These are phyloP conservation scores for Fusarium beomiforme DNA, from an alignment of 2,329 filamentous ascomycete species.

Conservation along the genomic window DNA sequence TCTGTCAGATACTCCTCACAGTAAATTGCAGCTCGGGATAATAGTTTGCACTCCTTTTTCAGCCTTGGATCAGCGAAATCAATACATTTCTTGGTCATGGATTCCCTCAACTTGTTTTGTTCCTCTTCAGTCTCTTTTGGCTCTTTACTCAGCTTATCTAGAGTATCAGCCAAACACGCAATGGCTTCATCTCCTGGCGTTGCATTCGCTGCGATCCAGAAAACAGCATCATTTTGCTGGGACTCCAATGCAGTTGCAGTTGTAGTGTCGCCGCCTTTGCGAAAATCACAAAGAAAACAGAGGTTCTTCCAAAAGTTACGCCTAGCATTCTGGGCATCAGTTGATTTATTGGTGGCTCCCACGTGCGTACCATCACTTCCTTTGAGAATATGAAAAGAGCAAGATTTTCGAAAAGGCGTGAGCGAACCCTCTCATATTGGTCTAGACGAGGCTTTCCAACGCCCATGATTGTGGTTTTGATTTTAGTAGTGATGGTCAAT, in stretches of 20 bases:
- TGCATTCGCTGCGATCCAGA: constrained; percentile 57
- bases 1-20: constrained; percentile 21
- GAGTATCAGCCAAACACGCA: constrained; percentile 44
- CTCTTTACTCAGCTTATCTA: constrained; percentile 28
- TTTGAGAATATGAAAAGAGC: constrained; percentile 29
- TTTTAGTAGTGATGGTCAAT: neutral
- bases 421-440: constrained; percentile 19
- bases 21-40: constrained; percentile 19
- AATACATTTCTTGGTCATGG: constrained; percentile 5
- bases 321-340: constrained; percentile 1
- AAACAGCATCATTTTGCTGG: constrained; percentile 43
- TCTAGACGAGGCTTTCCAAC: constrained; percentile 28
- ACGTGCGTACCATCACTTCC: constrained; percentile 21
- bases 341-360: neutral
- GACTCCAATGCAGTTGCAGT: constrained; percentile 57
- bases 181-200: constrained; percentile 31
- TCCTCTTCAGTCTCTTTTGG: neutral
- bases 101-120: neutral
- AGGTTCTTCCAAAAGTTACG: constrained; percentile 52
- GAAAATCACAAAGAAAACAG: constrained; percentile 57
- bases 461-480: neutral
- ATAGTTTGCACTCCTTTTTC: constrained; percentile 32
- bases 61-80: constrained; percentile 38
- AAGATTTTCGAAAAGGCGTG: constrained; percentile 37
- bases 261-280: constrained; percentile 57